Conservation (phyloP, 495 filamentous ascomycete species). For the Usnea hakonensis region DNA sequence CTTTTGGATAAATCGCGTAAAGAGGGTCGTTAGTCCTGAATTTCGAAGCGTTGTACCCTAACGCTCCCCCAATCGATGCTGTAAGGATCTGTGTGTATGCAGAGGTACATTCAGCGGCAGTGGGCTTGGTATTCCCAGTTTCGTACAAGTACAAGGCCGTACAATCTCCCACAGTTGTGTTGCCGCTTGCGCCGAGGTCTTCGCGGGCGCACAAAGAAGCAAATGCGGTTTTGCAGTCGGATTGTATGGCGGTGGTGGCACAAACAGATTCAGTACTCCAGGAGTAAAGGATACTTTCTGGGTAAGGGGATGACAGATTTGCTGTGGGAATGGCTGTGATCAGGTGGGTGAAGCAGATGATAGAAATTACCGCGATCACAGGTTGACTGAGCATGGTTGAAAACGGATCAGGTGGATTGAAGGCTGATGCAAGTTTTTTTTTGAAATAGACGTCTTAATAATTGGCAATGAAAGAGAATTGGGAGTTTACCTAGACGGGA, state of each 20-base stretch:
- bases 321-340: not conserved
- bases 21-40: slow-evolving; percentile 6
- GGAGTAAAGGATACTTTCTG: not conserved
- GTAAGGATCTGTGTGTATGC: not conserved
- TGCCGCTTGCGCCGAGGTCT: not conserved
- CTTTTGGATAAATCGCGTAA: slow-evolving; percentile 7
- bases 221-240: not conserved
- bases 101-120: not conserved
- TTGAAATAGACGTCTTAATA: not conserved
- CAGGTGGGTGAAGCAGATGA: not conserved
- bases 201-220: not conserved
- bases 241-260: not conserved
- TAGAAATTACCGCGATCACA: not conserved
- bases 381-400: not conserved
- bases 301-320: not conserved
- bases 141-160: slow-evolving; percentile 10
- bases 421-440: not conserved
- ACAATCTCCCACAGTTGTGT: slow-evolving; percentile 7
- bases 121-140: slow-evolving; percentile 4
- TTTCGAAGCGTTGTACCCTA: not conserved
- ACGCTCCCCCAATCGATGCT: slow-evolving; percentile 5
- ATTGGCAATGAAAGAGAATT: not conserved
- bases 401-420: not conserved
- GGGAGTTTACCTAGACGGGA: no score
- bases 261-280: slow-evolving; percentile 1